Conservation (phyloP, 2,329 filamentous ascomycete species). For the Stachybotrys echinatus region DNA sequence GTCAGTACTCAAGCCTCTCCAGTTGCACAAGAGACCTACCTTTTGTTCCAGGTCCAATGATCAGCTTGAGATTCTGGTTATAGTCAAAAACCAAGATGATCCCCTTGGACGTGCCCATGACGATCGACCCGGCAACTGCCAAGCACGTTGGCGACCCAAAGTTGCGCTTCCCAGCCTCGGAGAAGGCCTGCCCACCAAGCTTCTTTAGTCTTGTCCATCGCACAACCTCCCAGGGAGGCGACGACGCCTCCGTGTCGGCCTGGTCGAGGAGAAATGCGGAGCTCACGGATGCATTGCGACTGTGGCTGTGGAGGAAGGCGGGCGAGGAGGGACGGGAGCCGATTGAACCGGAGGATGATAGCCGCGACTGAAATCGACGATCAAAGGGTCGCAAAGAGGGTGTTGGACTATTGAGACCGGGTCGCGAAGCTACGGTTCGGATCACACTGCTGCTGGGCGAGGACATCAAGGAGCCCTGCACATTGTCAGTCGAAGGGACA, state of each 20-base stretch:
- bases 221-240: constrained; percentile 93
- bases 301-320: constrained; percentile 70
- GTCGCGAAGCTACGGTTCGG: constrained; percentile 62
- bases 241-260: constrained; percentile 62
- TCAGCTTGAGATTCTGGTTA: constrained; percentile 88
- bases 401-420: constrained; percentile 63
- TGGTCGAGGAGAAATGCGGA: constrained; percentile 62
- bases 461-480: constrained; percentile 55
- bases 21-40: constrained; percentile 41
- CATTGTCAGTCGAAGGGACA: constrained; percentile 18
- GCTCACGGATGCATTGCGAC: constrained; percentile 72
- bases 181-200: constrained; percentile 84
- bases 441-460: constrained; percentile 72
- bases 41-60: constrained; percentile 90
- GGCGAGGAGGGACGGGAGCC: constrained; percentile 72
- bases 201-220: constrained; percentile 93
- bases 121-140: constrained; percentile 80
- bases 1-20: constrained; percentile 12
- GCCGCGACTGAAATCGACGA: constrained; percentile 83
- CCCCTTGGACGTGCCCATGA: constrained; percentile 88
- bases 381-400: constrained; percentile 91
- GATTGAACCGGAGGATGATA: constrained; percentile 50
- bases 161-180: constrained; percentile 84
- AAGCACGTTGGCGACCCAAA: constrained; percentile 91
- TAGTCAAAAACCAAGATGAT: constrained; percentile 96